Conservation (phyloP, 2,329 filamentous ascomycete genomes). For the Didymella arachidicola region DNA sequence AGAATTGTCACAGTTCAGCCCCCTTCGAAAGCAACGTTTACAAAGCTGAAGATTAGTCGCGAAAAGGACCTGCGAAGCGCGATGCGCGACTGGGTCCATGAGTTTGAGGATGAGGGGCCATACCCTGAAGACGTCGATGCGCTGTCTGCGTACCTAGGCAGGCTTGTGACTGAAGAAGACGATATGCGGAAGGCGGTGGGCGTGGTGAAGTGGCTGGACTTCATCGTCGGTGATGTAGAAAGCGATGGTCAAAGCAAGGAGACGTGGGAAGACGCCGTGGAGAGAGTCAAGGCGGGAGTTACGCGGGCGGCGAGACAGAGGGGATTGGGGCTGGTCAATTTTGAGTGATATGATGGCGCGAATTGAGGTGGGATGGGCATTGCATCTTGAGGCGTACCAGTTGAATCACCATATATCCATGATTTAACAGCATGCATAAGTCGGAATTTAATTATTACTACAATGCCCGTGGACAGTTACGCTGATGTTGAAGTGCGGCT, state of each 20-base stretch:
- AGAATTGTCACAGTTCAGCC: slow-evolving; percentile 56
- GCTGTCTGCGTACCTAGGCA: slow-evolving; percentile 73
- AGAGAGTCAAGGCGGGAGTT: slow-evolving; percentile 53
- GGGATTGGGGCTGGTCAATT: slow-evolving; percentile 55
- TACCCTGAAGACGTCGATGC: slow-evolving; percentile 80
- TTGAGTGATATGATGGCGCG: slow-evolving; percentile 18
- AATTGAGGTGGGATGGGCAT: not conserved
- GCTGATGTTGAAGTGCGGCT: too few species aligned
- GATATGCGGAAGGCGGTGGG: slow-evolving; percentile 78
- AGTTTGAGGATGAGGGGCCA: slow-evolving; percentile 77
- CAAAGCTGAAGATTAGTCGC: slow-evolving; percentile 62
- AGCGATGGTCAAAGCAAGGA: slow-evolving; percentile 18
- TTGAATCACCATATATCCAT: too few species aligned
- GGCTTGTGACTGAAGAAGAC: slow-evolving; percentile 76
- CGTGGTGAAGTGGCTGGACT: slow-evolving; percentile 70
- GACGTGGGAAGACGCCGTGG: slow-evolving; percentile 51
- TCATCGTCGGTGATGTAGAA: slow-evolving; percentile 46
- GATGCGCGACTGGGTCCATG: slow-evolving; percentile 76
- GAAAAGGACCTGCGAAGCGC: slow-evolving; percentile 75
- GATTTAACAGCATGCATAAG: too few species aligned
- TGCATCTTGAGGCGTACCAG: not conserved
- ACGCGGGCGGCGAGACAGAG: slow-evolving; percentile 54
- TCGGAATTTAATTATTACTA: too few species aligned
- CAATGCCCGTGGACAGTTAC: too few species aligned
- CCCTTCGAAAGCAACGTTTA: slow-evolving; percentile 67